These are phyloP conservation scores for Iris macrosiphon DNA, from an alignment of 106 monocot species.

Conservation along the genomic window DNA sequence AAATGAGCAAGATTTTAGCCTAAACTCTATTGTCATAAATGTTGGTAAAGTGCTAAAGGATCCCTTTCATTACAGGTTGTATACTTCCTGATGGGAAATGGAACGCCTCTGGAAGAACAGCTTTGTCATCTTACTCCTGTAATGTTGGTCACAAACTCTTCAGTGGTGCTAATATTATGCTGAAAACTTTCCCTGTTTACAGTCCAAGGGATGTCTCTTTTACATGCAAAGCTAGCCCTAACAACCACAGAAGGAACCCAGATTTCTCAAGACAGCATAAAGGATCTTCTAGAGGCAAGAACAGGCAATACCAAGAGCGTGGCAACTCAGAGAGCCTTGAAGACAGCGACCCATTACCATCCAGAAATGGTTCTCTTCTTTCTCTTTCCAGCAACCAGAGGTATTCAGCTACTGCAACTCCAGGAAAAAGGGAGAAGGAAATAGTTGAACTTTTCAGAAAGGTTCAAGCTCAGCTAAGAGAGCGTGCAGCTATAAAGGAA, in stretches of 20 bases:
- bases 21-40: too few relatives aligned
- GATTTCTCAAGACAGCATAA: conserved; percentile 72
- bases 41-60: too few relatives aligned
- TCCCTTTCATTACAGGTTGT: conserved; percentile 5
- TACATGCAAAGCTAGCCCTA: conserved; percentile 1
- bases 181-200: conserved; percentile 1
- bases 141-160: conserved; percentile 2
- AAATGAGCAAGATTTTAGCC: too few relatives aligned
- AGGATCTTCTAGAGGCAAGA: conserved; percentile 46
- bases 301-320: conserved; percentile 37
- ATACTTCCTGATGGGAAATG: conserved; percentile 1
- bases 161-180: background rate
- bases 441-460: conserved; percentile 84
- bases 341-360: conserved; percentile 29
- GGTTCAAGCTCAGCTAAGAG: conserved; percentile 71
- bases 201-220: background rate
- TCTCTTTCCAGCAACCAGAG: conserved; percentile 47
- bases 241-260: conserved; percentile 41
- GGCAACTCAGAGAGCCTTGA: conserved; percentile 41
- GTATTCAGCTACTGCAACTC: conserved; percentile 58
- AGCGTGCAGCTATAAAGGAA: conserved; percentile 52
- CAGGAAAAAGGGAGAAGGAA: conserved; percentile 75
- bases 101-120: background rate
- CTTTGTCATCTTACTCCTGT: conserved; percentile 1
- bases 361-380: conserved; percentile 67